Percentiles rank a stretch among this genome's conserved stretches.
Evolutionary conservation across 495 filamentous ascomycete genomes (phyloP).

Genomic region (Cairneyella variabilis): DNA sequence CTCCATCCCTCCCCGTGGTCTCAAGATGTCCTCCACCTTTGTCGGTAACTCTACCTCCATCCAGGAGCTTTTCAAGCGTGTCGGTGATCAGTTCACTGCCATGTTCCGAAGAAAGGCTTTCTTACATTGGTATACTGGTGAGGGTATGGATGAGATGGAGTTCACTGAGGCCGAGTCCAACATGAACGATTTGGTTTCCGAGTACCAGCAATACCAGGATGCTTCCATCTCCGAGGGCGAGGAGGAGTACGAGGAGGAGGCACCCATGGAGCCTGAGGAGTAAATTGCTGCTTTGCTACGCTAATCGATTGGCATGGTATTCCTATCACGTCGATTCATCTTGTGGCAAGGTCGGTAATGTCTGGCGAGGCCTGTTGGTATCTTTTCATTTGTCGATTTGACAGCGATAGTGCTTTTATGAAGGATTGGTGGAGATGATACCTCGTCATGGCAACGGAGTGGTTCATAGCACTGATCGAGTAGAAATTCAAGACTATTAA

Average conservation of each 20-base stretch:
- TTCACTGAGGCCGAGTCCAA: conserved; percentile 99
- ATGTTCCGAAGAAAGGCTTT: conserved; percentile 99
- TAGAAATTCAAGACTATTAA: conserved; percentile 21
- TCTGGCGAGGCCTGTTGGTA: conserved; percentile 9
- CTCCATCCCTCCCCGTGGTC: conserved; percentile 95
- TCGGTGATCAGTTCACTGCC: conserved; percentile 98
- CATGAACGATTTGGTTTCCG: conserved; percentile 99
- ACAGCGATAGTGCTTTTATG: conserved; percentile 20
- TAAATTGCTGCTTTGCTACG: conserved; percentile 29
- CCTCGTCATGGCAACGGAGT: conserved; percentile 16
- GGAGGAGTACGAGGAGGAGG: conserved; percentile 62
- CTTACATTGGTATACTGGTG: conserved; percentile 99
- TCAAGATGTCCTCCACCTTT: conserved; percentile 99
- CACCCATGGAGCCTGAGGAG: conserved; percentile 45
- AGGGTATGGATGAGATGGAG: conserved; percentile 99
- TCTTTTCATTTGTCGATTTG: conserved; percentile 24
- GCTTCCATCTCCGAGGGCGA: conserved; percentile 76
- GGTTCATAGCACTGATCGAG: conserved; percentile 18
- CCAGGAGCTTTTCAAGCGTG: conserved; percentile 99
- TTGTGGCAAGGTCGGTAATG: conserved; percentile 16
- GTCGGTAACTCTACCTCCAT: conserved; percentile 99
- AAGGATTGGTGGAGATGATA: conserved; percentile 19
- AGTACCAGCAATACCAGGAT: conserved; percentile 99
- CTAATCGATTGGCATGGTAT: conserved; percentile 12
- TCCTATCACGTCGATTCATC: conserved; percentile 16